These are phyloP conservation scores for Colletotrichum tabaci DNA, from an alignment of 2,329 filamentous ascomycete species.

Conservation along the genomic window DNA sequence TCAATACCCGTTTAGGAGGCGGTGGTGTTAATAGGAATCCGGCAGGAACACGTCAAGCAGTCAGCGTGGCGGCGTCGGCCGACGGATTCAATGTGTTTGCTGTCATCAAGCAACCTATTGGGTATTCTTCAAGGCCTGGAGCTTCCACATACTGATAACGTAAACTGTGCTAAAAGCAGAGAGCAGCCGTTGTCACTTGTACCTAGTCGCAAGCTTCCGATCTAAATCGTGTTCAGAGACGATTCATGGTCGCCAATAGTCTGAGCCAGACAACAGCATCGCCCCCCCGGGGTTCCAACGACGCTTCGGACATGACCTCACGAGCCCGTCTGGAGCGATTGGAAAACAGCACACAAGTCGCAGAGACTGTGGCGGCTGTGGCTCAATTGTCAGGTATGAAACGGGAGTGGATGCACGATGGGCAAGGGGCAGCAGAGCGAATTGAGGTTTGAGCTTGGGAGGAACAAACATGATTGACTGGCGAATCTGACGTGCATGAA, in stretches of 20 bases:
- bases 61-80: slow-evolving; percentile 34
- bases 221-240: neutral
- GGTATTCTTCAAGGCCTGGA: neutral
- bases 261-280: neutral
- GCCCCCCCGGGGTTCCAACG: too few relatives aligned
- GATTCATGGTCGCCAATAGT: neutral
- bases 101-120: slow-evolving; percentile 7
- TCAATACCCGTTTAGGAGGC: slow-evolving; percentile 18
- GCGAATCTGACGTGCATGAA: slow-evolving; percentile 40
- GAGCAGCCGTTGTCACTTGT: slow-evolving; percentile 5
- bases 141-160: slow-evolving; percentile 13
- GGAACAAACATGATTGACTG: slow-evolving; percentile 18
- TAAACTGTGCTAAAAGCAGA: neutral
- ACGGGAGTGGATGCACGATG: slow-evolving; percentile 25
- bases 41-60: slow-evolving; percentile 25
- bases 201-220: slow-evolving; percentile 13
- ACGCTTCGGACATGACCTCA: slow-evolving; percentile 6
- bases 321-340: neutral
- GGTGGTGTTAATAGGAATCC: slow-evolving; percentile 19
- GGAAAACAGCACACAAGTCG: neutral
- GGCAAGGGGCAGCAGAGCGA: slow-evolving; percentile 26
- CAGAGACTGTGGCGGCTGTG: neutral
- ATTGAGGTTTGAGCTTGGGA: slow-evolving; percentile 22
- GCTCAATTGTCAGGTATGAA: slow-evolving; percentile 21
- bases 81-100: slow-evolving; percentile 16